Evolutionary conservation across 352 stramenopile genomes (phyloP).

Genomic region (Phytophthora hibernalis): DNA sequence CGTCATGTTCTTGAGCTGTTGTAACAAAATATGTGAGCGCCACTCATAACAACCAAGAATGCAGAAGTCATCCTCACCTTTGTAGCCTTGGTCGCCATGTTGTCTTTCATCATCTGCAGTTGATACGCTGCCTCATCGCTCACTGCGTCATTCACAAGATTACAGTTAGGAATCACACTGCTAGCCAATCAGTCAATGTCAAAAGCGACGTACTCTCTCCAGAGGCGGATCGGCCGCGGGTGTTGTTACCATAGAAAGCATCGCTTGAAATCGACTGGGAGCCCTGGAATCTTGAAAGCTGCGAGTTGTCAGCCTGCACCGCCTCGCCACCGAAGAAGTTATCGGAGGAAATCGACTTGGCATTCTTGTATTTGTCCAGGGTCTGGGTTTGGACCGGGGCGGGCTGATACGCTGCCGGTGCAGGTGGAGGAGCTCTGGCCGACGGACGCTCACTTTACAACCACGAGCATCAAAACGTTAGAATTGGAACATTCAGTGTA

Average conservation of each 20-base stretch:
- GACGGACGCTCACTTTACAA: conserved; percentile 36
- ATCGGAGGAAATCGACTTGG: conserved; percentile 91
- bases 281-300: conserved; percentile 80
- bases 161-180: not conserved
- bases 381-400: conserved; percentile 48
- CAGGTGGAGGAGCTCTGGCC: conserved; percentile 6
- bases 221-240: conserved; percentile 64
- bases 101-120: conserved; percentile 87
- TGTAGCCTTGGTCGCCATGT: conserved; percentile 76
- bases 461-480: not conserved
- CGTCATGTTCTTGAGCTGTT: conserved; percentile 90
- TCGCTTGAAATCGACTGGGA: conserved; percentile 90
- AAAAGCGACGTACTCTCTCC: conserved; percentile 57
- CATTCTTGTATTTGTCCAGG: conserved; percentile 93
- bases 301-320: conserved; percentile 57
- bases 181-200: not conserved
- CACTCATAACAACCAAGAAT: not conserved
- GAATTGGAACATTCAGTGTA: not conserved
- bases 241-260: conserved; percentile 80
- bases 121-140: conserved; percentile 87
- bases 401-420: conserved; percentile 34
- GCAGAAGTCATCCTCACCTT: conserved; percentile 59
- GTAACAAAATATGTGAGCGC: conserved; percentile 3
- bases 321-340: conserved; percentile 89
- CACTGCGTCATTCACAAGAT: conserved; percentile 37